A percentile compares a stretch with the other conserved stretches of the same genome.
phyloP scores from a whole-genome alignment of 352 stramenopile species.

The Pythium sp. region DNA sequence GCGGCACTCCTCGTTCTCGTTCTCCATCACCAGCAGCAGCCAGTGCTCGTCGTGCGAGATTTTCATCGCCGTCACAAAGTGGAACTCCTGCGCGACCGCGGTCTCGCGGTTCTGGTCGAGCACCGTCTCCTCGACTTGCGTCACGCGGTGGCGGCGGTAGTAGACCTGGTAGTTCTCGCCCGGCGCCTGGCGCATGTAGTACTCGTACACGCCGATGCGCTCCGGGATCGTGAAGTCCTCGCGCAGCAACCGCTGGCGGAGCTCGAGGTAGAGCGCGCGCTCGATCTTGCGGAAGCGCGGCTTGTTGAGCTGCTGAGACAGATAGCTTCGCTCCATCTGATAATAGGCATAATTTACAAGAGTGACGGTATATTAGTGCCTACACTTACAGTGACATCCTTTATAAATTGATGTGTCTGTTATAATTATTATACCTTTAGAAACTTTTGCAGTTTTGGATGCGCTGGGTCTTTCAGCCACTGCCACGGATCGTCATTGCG shows the following conservation, averaged over 20 bases:
- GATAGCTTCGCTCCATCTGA: slow-evolving; percentile 43
- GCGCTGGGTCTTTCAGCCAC: slow-evolving; percentile 50
- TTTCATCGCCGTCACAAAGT: slow-evolving; percentile 75
- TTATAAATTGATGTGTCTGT: background rate
- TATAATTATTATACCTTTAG: slow-evolving; percentile 41
- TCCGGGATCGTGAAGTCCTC: slow-evolving; percentile 72
- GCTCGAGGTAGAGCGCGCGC: slow-evolving; percentile 61
- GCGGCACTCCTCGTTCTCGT: slow-evolving; percentile 62
- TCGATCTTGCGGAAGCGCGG: slow-evolving; percentile 58
- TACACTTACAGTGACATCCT: background rate
- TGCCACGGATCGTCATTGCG: slow-evolving; percentile 17
- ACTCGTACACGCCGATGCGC: slow-evolving; percentile 69
- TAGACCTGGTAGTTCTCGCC: slow-evolving; percentile 80
- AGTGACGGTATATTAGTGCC: slow-evolving; percentile 4
- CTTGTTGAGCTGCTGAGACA: slow-evolving; percentile 48
- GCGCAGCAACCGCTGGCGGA: slow-evolving; percentile 59
- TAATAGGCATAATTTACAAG: background rate
- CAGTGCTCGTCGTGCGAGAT: slow-evolving; percentile 60
- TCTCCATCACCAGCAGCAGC: slow-evolving; percentile 68
- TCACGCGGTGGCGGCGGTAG: slow-evolving; percentile 45
- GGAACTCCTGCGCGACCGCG: slow-evolving; percentile 39
- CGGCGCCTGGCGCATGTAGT: slow-evolving; percentile 62
- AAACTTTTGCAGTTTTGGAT: slow-evolving; percentile 53
- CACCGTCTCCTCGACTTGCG: slow-evolving; percentile 50
- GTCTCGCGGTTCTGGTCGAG: slow-evolving; percentile 73